Evolutionary conservation across 2,329 filamentous ascomycete genomes (phyloP).

Genomic region (Claviceps lovelessii): DNA sequence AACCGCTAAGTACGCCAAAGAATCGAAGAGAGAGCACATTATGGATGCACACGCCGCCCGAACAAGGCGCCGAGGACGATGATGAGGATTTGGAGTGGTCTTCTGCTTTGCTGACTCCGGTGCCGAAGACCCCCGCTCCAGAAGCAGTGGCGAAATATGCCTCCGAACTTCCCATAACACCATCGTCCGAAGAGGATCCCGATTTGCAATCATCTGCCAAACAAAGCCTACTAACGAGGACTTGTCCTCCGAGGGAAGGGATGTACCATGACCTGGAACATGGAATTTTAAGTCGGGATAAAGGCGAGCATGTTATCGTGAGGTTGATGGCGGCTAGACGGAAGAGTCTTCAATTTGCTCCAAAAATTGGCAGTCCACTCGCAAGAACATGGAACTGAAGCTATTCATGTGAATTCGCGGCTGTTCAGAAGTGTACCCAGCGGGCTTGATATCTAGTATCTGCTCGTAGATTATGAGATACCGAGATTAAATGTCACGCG

Average conservation of each 20-base stretch:
- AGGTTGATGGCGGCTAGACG: slow-evolving; percentile 57
- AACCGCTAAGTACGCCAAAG: slow-evolving; percentile 31
- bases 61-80: slow-evolving; percentile 24
- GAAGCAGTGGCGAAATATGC: slow-evolving; percentile 40
- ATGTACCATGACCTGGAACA: slow-evolving; percentile 25
- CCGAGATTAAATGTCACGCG: neutral
- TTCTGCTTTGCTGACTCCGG: slow-evolving; percentile 35
- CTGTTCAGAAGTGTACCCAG: neutral
- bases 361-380: slow-evolving; percentile 60
- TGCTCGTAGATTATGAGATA: neutral
- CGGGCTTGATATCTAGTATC: neutral
- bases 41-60: slow-evolving; percentile 42
- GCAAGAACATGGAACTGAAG: slow-evolving; percentile 37
- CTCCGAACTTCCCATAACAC: slow-evolving; percentile 34
- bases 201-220: slow-evolving; percentile 20
- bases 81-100: slow-evolving; percentile 28
- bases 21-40: slow-evolving; percentile 39
- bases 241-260: slow-evolving; percentile 39
- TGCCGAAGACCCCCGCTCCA: slow-evolving; percentile 44
- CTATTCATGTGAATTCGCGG: neutral
- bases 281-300: slow-evolving; percentile 32
- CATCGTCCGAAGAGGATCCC: slow-evolving; percentile 21
- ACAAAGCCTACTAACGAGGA: slow-evolving; percentile 32
- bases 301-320: slow-evolving; percentile 43
- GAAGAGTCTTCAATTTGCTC: slow-evolving; percentile 66